Percentiles rank a stretch among this genome's conserved stretches.
These are phyloP conservation scores for Malus orientalis DNA, from an alignment of 306 rosid genomes.

Conservation along the genomic window DNA sequence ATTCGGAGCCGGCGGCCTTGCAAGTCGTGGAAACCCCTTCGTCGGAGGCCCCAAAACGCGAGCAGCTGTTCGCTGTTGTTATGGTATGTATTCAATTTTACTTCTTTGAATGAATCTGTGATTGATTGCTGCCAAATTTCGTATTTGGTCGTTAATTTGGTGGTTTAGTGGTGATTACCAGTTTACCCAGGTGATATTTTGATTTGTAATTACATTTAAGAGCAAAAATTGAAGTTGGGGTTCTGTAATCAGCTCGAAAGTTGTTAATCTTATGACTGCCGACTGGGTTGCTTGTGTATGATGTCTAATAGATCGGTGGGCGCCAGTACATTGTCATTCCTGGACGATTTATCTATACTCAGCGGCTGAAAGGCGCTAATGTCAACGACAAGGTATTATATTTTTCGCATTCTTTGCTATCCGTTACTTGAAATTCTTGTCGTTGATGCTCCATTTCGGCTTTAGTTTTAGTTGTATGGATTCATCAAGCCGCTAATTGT, in stretches of 20 bases:
- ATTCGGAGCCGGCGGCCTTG: constrained; percentile 22
- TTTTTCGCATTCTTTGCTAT: constrained; percentile 5
- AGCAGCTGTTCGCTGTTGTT: constrained; percentile 76
- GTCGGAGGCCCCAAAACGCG: constrained; percentile 37
- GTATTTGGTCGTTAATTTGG: background rate
- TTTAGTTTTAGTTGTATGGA: background rate
- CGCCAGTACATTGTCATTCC: constrained; percentile 94
- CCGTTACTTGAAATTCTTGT: constrained; percentile 9
- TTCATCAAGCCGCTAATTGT: background rate
- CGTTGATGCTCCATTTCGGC: background rate
- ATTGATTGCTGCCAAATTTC: background rate
- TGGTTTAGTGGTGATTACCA: background rate
- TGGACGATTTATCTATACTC: constrained; percentile 68
- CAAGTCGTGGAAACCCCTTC: constrained; percentile 29
- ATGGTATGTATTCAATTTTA: constrained; percentile 45
- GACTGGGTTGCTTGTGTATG: background rate
- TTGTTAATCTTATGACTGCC: background rate
- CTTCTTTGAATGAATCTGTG: background rate
- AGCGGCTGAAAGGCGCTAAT: constrained; percentile 78
- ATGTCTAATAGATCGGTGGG: constrained; percentile 53
- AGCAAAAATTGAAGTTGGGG: background rate
- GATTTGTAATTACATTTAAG: background rate
- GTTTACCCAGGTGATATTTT: background rate
- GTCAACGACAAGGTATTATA: constrained; percentile 70
- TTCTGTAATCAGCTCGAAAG: background rate